Conservation (phyloP, 306 rosid species). For the Quercus suber region DNA sequence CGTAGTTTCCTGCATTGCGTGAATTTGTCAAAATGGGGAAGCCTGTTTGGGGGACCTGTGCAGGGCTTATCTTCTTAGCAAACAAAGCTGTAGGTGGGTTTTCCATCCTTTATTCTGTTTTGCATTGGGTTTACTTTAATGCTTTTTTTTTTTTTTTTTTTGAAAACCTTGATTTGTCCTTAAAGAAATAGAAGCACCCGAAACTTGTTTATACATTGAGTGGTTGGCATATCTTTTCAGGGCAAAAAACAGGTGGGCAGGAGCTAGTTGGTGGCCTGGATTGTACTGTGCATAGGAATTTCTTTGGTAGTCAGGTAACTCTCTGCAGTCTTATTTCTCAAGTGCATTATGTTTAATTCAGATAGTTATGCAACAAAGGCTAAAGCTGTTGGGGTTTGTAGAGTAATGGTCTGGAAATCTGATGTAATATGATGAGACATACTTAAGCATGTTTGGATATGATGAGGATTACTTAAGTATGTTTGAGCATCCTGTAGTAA, state of each 20-base stretch:
- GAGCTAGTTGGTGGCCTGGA: slow-evolving; percentile 88
- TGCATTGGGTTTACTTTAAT: background rate
- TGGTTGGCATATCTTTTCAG: slow-evolving; percentile 45
- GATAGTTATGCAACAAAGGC: background rate
- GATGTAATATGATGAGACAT: background rate
- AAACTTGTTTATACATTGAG: slow-evolving; percentile 14
- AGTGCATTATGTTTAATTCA: background rate
- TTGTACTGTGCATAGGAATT: slow-evolving; percentile 91
- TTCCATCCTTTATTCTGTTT: slow-evolving; percentile 13
- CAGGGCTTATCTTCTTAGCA: slow-evolving; percentile 96
- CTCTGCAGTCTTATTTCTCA: slow-evolving; percentile 7
- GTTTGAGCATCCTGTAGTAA: background rate
- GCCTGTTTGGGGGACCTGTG: slow-evolving; percentile 99
- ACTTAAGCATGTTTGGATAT: background rate
- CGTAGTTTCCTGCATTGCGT: slow-evolving; percentile 84
- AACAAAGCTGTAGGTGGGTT: slow-evolving; percentile 69
- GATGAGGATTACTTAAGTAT: background rate
- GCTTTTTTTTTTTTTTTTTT: background rate
- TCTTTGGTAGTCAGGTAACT: slow-evolving; percentile 94
- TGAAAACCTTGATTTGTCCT: background rate
- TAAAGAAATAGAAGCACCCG: background rate
- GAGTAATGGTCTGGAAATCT: background rate
- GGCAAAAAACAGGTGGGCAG: slow-evolving; percentile 93
- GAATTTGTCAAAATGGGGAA: slow-evolving; percentile 88
- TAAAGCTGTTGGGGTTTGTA: background rate